A percentile compares a stretch with the other conserved stretches of the same genome.
Evolutionary conservation across 1,284 basidiomycete genomes (phyloP).

Genomic region (Meripilus lineatus): DNA sequence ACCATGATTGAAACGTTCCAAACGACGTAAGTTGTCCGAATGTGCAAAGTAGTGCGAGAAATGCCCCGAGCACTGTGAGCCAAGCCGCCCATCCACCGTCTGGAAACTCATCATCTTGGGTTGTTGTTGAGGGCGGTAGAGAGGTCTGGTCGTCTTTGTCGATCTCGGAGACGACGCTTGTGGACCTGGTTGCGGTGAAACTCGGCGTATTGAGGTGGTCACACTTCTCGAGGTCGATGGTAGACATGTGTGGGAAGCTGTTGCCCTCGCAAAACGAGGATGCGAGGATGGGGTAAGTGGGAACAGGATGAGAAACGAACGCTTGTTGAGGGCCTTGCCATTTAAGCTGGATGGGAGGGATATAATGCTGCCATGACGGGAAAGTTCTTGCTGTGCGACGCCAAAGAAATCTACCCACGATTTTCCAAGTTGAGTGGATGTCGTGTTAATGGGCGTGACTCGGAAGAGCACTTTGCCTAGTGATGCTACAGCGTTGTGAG

Average conservation of each 20-base stretch:
- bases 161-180: background rate
- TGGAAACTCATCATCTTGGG: constrained; percentile 12
- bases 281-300: too few species aligned
- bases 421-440: too few species aligned
- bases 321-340: too few species aligned
- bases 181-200: background rate
- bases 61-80: constrained; percentile 31
- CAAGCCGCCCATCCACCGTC: constrained; percentile 32
- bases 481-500: too few species aligned
- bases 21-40: constrained; percentile 36
- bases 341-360: too few species aligned
- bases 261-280: too few species aligned
- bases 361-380: too few species aligned
- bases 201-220: background rate
- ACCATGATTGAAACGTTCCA: constrained; percentile 40
- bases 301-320: too few species aligned
- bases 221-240: constrained; percentile 6
- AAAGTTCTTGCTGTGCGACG: too few species aligned
- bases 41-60: constrained; percentile 32
- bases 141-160: background rate
- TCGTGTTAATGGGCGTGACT: too few species aligned
- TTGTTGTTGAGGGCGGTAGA: background rate
- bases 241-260: constrained; percentile 1
- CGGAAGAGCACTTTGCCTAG: too few species aligned
- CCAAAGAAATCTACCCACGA: too few species aligned